Base-by-base conservation (phyloP, 768 basidiomycete genomes). In the Pisolithus marmoratus region DNA sequence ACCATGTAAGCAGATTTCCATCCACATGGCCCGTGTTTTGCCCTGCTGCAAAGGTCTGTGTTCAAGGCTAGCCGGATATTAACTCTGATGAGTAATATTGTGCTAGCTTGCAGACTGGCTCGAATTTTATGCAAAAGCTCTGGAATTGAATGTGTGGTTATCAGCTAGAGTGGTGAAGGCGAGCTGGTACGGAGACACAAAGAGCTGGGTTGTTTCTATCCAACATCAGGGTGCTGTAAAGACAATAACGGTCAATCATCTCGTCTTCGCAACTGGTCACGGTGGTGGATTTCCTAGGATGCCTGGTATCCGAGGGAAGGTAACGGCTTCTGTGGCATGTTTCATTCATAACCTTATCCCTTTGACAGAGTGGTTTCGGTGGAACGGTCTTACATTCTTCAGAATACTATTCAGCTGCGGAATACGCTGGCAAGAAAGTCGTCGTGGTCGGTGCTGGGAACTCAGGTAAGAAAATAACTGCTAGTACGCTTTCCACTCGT, bases 71-170 rank as follows among this genome's bases (percentile, higher is more conserved):
- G 17, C 27, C 8, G 7, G 11, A 7, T 15, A 7, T 43, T 17
- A 27, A 31, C 38, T 20, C 26, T 38, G 23, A 2, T 9, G 36
- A 34, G n/a, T 51, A 54, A 38, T 48, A 34, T 19, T 8, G 26
- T 8, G 41, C 17, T 31, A 82, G 79, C 65, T 85, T 34, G 82
- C 75, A 4, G 79, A 81, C 54, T 86, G 80, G 80, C 72, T 86
- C 1, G 84, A 87, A 60, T 68, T 61, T 8, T 87, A 86, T 53
- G 82, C 77, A 0, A 69, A 75, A 9, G 62, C 74, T 4, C 69
- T 84, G 51, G 84, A 85, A 53, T 60, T 87, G 8, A 78, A 83
- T 55, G 75, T 83, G 17, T 85, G 82, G 85, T 76, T 74, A 0
- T 76, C 75, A 0, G 68, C 78, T 2, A 71, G 63, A 15, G 64